A percentile compares a stretch with the other conserved stretches of the same genome.
phyloP scores from a whole-genome alignment of 371 early-diverging fungal species.

The Lichtheimia ramosa region DNA sequence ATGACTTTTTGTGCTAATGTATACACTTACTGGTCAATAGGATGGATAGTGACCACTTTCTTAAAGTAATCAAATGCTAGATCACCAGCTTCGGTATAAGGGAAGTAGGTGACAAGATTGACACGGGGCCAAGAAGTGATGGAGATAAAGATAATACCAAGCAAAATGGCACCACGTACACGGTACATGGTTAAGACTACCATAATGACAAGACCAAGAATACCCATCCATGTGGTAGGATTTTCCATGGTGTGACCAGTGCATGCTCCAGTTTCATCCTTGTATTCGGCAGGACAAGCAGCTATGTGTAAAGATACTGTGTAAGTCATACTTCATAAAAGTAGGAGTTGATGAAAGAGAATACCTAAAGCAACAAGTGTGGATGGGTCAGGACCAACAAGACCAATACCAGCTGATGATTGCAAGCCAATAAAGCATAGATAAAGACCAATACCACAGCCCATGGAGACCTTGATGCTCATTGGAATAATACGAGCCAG shows the following conservation, averaged over 20 bases:
- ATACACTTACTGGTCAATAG: constrained; percentile 37
- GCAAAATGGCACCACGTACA: constrained; percentile 72
- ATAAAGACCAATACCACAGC: constrained; percentile 78
- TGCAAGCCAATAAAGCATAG: constrained; percentile 77
- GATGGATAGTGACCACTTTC: constrained; percentile 67
- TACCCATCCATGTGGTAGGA: constrained; percentile 73
- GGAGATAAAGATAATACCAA: constrained; percentile 70
- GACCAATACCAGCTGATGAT: constrained; percentile 76
- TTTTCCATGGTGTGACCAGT: constrained; percentile 61
- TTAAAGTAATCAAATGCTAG: constrained; percentile 70
- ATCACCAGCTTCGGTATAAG: constrained; percentile 64
- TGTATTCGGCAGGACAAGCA: constrained; percentile 58
- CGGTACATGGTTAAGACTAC: constrained; percentile 61
- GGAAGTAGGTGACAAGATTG: constrained; percentile 72
- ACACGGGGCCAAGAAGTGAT: constrained; percentile 69
- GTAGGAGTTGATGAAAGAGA: constrained; percentile 54
- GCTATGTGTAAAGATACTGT: constrained; percentile 5
- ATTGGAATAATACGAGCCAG: constrained; percentile 72
- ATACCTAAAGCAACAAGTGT: constrained; percentile 70
- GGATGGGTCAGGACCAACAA: constrained; percentile 57
- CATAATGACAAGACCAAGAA: constrained; percentile 73
- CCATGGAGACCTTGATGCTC: constrained; percentile 72
- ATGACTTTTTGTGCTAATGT: too few relatives aligned
- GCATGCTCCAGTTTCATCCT: constrained; percentile 56
- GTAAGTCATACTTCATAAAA: not conserved